A percentile compares a stretch with the other conserved stretches of the same genome.
Evolutionary conservation across 2,329 filamentous ascomycete genomes (phyloP).

Genomic region (Penicillium sp.): DNA sequence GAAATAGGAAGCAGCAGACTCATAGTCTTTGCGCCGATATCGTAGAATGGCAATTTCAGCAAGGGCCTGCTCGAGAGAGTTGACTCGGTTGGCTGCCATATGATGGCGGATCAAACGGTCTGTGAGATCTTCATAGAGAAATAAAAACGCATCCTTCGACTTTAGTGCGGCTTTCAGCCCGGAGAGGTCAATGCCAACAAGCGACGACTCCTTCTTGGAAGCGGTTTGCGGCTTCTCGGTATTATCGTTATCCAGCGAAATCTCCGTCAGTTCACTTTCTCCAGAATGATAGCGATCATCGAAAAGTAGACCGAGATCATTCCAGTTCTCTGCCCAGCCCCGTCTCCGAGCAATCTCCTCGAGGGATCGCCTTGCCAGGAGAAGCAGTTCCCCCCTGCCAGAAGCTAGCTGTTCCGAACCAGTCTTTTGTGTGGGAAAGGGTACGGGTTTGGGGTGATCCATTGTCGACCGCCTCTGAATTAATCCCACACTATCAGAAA

Average conservation of each 20-base stretch:
- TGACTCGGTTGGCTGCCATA: conserved; percentile 71
- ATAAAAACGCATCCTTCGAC: conserved; percentile 63
- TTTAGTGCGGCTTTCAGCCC: conserved; percentile 62
- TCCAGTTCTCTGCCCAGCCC: conserved; percentile 78
- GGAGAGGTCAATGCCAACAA: conserved; percentile 54
- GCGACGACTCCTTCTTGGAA: conserved; percentile 23
- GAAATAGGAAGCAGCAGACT: conserved; percentile 73
- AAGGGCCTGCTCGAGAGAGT: conserved; percentile 74
- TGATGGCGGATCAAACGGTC: conserved; percentile 82
- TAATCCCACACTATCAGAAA: conserved; percentile 32
- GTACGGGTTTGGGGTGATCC: conserved; percentile 36
- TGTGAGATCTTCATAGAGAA: conserved; percentile 72
- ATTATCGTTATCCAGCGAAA: conserved; percentile 34
- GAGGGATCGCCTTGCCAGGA: conserved; percentile 75
- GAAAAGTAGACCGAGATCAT: conserved; percentile 50
- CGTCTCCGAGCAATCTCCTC: conserved; percentile 69
- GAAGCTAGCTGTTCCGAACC: conserved; percentile 82
- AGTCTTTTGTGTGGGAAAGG: conserved; percentile 44
- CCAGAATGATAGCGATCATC: conserved; percentile 30
- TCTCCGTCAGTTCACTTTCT: conserved; percentile 34
- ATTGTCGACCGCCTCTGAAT: conserved; percentile 48
- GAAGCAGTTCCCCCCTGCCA: conserved; percentile 75
- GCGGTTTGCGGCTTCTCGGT: conserved; percentile 16
- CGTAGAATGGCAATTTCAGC: conserved; percentile 85
- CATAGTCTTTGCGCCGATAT: conserved; percentile 71